These are phyloP conservation scores for Paecilomyces dactylethromorphus DNA, from an alignment of 2,329 filamentous ascomycete genomes.

Conservation along the genomic window DNA sequence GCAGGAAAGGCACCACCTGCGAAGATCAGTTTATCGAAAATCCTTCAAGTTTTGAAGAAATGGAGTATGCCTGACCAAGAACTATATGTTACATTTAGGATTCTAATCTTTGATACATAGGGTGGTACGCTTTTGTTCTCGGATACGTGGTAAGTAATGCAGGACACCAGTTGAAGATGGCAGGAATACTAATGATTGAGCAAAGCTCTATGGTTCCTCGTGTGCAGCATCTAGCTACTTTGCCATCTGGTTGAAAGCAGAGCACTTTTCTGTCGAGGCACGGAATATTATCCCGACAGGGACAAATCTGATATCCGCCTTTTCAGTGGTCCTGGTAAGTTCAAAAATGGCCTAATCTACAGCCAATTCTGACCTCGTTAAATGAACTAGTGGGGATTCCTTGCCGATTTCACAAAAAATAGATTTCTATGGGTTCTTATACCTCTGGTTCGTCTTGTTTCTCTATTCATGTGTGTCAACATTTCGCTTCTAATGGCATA, in stretches of 20 bases:
- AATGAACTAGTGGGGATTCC: constrained; percentile 6
- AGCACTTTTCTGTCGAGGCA: constrained; percentile 13
- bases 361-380: not conserved
- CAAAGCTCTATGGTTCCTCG: constrained; percentile 18
- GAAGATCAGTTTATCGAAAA: constrained; percentile 13
- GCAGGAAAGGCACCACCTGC: constrained; percentile 25
- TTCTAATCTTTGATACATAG: constrained; percentile 9
- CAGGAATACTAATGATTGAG: not conserved
- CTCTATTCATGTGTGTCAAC: not conserved
- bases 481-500: not conserved
- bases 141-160: constrained; percentile 17
- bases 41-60: constrained; percentile 5
- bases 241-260: constrained; percentile 14
- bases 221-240: constrained; percentile 18
- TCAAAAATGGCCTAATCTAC: not conserved
- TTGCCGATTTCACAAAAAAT: constrained; percentile 9
- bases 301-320: constrained; percentile 8
- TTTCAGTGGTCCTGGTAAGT: constrained; percentile 8
- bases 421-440: constrained; percentile 13
- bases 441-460: constrained; percentile 7
- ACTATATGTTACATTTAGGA: constrained; percentile 2
- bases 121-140: constrained; percentile 23
- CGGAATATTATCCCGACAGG: constrained; percentile 16
- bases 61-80: not conserved
- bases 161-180: not conserved